Percentiles rank a stretch among this genome's conserved stretches.
phyloP scores from a whole-genome alignment of 139 green algal genomes.

The Chlorella sp. region DNA sequence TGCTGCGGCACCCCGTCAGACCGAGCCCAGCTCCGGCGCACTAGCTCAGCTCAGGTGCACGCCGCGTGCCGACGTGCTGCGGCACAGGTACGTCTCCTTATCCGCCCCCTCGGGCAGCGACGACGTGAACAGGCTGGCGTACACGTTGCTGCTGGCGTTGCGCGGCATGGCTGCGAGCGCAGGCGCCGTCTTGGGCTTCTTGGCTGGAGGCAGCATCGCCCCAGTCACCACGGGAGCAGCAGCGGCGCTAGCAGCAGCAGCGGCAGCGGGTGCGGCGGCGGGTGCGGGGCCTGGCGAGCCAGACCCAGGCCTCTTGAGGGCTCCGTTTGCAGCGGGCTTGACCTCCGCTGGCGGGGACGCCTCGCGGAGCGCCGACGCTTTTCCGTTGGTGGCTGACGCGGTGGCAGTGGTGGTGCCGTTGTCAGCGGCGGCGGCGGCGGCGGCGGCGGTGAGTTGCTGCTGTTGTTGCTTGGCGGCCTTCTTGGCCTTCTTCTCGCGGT shows the following conservation, averaged over 20 bases:
- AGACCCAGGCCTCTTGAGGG: too few species aligned
- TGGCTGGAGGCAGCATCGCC: too few species aligned
- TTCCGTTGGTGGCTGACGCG: too few species aligned
- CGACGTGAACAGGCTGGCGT: background rate
- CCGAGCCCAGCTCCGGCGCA: too few species aligned
- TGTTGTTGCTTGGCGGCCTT: conserved; percentile 4
- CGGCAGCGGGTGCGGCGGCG: background rate
- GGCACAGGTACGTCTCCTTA: background rate
- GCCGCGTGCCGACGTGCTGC: background rate
- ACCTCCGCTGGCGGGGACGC: too few species aligned
- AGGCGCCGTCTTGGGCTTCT: conserved; percentile 32
- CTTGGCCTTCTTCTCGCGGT: conserved; percentile 27
- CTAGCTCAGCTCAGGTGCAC: background rate
- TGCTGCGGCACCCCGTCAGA: background rate
- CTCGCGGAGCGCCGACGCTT: too few species aligned
- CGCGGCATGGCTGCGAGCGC: too few species aligned
- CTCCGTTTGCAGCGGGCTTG: too few species aligned
- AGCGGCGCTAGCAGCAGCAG: too few species aligned
- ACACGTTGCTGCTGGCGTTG: background rate
- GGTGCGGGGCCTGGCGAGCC: too few species aligned
- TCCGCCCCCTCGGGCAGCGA: background rate
- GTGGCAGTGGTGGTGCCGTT: too few species aligned
- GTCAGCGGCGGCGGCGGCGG: background rate
- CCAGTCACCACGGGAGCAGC: too few species aligned
- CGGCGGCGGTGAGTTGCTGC: background rate